Base-by-base conservation (phyloP, 2,329 filamentous ascomycete genomes). In the Xylariales sp. region DNA sequence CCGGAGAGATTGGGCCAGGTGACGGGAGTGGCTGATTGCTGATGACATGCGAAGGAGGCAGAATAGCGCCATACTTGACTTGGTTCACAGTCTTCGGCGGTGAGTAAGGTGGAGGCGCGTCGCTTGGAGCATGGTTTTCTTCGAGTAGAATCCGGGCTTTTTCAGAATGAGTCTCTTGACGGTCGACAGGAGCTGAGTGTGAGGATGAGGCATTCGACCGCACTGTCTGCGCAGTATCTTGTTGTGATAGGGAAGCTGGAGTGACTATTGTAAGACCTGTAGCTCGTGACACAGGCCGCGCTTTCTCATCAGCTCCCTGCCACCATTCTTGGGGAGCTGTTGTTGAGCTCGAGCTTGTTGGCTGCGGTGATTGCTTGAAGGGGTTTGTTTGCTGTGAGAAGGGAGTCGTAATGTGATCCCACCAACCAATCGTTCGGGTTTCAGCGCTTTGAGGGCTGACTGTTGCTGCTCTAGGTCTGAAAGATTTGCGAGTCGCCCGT, bases 351-450 rank as follows among this genome's bases (percentile, higher is more conserved):
- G 44, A 19, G 4, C 46, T 50, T 5, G 49, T 43, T 40, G 40
- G 55, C 60, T 37, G 59, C 43, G 51, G 54, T 62, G 34, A 53
- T 28, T 63, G 62, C 34, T 62, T 65, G 34, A 67, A 63, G 16
- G 73, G 69, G 27, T 69, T 71, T 11, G 61, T 53, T 51, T 71
- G 53, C 21, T 74, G 69, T 12, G 63, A 52, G 53, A 88, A 88
- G 0, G 85, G 85, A 1, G 84, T 86, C 6, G 76, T 82, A 42
- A 89, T 78, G 49, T 86, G 73, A 52, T 87, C 86, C 85, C 85
- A 89, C 84, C 85, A 89, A 15, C 85, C 85, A 45, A 73, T 71
- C 19, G 82, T 83, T 42, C 71, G 73, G 9, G 76, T 73, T 31
- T 69, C 73, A 20, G 75, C 77, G 29, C 74, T 77, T 35, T 70